Base-by-base conservation (phyloP, 345 rosid species). In the Eucalyptus pauciflora region DNA sequence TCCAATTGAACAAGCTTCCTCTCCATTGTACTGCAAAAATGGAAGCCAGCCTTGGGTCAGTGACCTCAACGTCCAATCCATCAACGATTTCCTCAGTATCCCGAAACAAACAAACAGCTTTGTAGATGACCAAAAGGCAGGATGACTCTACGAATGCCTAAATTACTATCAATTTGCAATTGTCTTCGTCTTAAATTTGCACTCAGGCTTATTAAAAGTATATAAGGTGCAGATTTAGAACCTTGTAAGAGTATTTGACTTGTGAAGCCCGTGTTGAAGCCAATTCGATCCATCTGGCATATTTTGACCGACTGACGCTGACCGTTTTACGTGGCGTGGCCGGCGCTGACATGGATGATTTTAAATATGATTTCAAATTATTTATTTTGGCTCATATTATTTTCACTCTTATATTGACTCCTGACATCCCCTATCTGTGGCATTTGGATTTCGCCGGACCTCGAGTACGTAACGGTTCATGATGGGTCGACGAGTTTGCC, bases 271-370 rank as follows among this genome's bases (percentile, higher is more conserved):
- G 22, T 10, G 46, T 71, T 37, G 46, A 33, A 71, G 81, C 81
- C 54, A 51, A 51, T 51, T 6, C 8, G 54, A 51, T 51, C 54
- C 54, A 51, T 51, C 3, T 16, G 52, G 54, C 20, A 51, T 6
- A 51, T 16, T 51, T 51, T 51, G 8, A 51, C 8, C 1, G 2
- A 51, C 2, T 51, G 3, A 3, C 0, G 54, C 7, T 0, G 22
- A 51, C 54, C 7, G 3, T 51, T 51, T 1, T 51, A 51, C 2
- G 4, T 51, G 54, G 1, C 0, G 3, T 1, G 52, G 7, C 3
- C 7, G 7, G 7, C 7, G 1, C 7, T 6, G 8, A 51, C 54
- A 51, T 51, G 4, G 3, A 51, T 51, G 8, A 17, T 51, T 51
- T 51, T 51, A 51, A 51, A 6, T 51, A 16, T 51, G 17, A 17